Conservation (phyloP, 2,329 filamentous ascomycete genomes). For the Fusarium kyushuense region DNA sequence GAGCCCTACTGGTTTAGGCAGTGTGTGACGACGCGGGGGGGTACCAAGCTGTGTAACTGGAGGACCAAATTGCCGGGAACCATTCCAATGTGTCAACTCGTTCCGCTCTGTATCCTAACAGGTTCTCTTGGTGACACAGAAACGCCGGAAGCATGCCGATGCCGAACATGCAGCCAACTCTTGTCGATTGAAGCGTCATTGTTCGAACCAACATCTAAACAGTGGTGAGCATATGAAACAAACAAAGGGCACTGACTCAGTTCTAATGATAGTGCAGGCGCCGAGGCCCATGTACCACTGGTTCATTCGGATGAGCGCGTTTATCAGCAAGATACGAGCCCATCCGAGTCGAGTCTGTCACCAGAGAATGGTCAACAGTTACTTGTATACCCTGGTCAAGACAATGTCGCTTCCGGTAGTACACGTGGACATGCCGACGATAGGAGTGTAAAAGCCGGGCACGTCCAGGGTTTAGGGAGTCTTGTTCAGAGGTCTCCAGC, state of each 20-base stretch:
- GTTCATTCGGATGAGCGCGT: neutral
- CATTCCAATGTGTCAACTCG: neutral
- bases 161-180: conserved; percentile 18
- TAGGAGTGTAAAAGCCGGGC: conserved; percentile 2
- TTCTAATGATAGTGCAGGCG: conserved; percentile 15
- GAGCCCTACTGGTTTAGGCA: conserved; percentile 16
- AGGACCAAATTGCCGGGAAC: conserved; percentile 19
- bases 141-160: conserved; percentile 19
- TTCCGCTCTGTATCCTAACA: conserved; percentile 27
- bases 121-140: conserved; percentile 18
- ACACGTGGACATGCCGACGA: conserved; percentile 9
- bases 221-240: neutral
- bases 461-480: conserved; percentile 7
- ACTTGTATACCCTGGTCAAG: neutral
- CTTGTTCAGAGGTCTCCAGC: neutral
- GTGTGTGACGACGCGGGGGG: conserved; percentile 9
- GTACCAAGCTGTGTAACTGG: conserved; percentile 31
- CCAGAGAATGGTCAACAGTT: neutral
- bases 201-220: conserved; percentile 26
- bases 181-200: conserved; percentile 21
- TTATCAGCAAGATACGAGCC: neutral
- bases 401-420: conserved; percentile 1
- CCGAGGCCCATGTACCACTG: neutral
- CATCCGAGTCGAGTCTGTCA: neutral
- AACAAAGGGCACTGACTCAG: neutral